These are phyloP conservation scores for Phytophthora megakarya DNA, from an alignment of 352 stramenopile genomes.

Conservation along the genomic window DNA sequence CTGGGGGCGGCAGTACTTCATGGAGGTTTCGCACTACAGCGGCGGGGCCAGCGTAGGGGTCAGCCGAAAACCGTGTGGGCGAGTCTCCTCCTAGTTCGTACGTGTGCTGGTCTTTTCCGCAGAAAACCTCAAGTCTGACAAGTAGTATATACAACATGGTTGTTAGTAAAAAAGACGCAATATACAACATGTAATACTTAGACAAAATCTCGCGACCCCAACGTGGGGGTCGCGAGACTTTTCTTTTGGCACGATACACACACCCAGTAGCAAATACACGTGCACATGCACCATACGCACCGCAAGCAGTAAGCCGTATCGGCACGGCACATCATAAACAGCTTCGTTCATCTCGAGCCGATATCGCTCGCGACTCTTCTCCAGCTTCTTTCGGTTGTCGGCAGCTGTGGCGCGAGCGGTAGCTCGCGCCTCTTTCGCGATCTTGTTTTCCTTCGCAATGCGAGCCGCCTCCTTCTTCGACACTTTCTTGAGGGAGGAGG, in stretches of 20 bases:
- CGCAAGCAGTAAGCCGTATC: conserved; percentile 7
- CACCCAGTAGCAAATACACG: no score
- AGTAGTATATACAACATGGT: conserved; percentile 3
- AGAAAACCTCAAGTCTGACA: conserved; percentile 19
- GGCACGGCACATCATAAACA: background rate
- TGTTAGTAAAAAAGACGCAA: background rate
- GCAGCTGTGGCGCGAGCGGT: no score
- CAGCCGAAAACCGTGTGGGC: conserved; percentile 1
- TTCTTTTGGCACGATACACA: background rate
- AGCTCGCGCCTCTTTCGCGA: no score
- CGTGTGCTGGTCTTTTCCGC: conserved; percentile 6
- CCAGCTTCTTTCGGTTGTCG: no score
- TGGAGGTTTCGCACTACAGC: conserved; percentile 14
- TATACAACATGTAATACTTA: conserved; percentile 24
- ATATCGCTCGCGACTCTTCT: no score
- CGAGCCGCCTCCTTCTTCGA: no score
- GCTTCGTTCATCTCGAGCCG: background rate
- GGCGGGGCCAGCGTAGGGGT: conserved; percentile 19
- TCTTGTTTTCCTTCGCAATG: no score
- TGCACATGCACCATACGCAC: conserved; percentile 4
- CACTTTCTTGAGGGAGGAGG: no score
- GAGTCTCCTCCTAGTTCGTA: background rate
- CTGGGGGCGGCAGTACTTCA: background rate
- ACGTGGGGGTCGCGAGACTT: background rate
- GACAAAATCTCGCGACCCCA: background rate